Base-by-base conservation (phyloP, 23 red algal species). In the Gracilaria domingensis region DNA sequence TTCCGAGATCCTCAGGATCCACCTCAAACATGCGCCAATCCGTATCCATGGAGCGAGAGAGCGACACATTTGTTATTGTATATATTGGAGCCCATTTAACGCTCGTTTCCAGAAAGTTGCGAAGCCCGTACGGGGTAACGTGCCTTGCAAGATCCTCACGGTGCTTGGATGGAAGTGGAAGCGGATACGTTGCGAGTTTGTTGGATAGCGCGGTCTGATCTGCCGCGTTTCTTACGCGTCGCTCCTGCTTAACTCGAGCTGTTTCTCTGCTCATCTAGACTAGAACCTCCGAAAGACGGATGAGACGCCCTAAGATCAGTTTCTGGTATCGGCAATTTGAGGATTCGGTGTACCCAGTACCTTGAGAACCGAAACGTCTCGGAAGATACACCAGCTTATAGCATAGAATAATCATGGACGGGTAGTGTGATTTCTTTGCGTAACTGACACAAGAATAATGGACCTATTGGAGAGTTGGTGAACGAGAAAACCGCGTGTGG, bases 311-410 rank as follows among this genome's bases (percentile, higher is more conserved):
- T 1, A 62, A 14, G 13, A 83, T 83, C 3, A 44, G 36, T 6
- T 56, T 26, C 23, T 57, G 40, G 23, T 72, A 86, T 16, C 37
- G 38, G 11, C 7, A 14, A 35, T 69, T n/a, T 86, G 6, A 57
- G 4, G 35, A 47, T 53, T 86, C 82, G 0, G 45, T 53, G 40
- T 73, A 86, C 36, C 82, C 82, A 29, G 61, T 28, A 33, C 61
- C 82, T 56, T 73, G 82, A 32, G 75, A 86, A 0, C 74, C 0
- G 65, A 74, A 86, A n/a, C 61, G 2, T 3, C 13, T 37, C 1
- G 60, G 34, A 8, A 69, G 29, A 42, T 16, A 86, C 14, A 55
- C 13, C 2, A 55, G 36, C 26, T 70, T 66, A 4, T 86, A 74
- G 21, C n/a, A 86, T 0, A 17, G 25, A 37, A 86, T 29, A 2